Percentiles rank a stretch among this genome's conserved stretches.
These are phyloP conservation scores for Rhinocladiella similis DNA, from an alignment of 2,329 filamentous ascomycete genomes.

Conservation along the genomic window DNA sequence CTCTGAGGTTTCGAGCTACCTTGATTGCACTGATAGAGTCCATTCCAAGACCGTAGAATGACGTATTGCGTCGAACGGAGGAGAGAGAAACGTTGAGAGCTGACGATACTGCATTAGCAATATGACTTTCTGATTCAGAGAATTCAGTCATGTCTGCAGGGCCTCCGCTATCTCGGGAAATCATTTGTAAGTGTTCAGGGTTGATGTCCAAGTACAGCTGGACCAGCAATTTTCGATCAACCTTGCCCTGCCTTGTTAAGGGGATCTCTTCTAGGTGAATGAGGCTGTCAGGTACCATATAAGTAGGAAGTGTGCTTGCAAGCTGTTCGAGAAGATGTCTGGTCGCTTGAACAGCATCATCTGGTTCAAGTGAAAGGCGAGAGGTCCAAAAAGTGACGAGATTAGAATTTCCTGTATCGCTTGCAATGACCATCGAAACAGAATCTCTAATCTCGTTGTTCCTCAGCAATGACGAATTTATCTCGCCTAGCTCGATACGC, in stretches of 20 bases:
- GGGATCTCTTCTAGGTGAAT: slow-evolving; percentile 71
- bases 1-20: slow-evolving; percentile 60
- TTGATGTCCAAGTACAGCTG: slow-evolving; percentile 50
- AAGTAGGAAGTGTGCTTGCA: slow-evolving; percentile 60
- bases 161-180: slow-evolving; percentile 5
- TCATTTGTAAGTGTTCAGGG: slow-evolving; percentile 44
- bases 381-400: slow-evolving; percentile 69
- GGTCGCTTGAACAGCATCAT: neutral
- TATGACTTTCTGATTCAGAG: slow-evolving; percentile 52
- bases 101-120: slow-evolving; percentile 58
- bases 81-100: slow-evolving; percentile 48
- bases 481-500: slow-evolving; percentile 75
- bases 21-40: slow-evolving; percentile 82
- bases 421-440: slow-evolving; percentile 59
- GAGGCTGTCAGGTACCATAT: slow-evolving; percentile 77
- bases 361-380: slow-evolving; percentile 5
- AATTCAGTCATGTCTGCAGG: slow-evolving; percentile 5
- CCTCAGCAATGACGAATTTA: slow-evolving; percentile 63
- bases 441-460: slow-evolving; percentile 59
- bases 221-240: slow-evolving; percentile 61
- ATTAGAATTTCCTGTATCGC: slow-evolving; percentile 44
- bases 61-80: slow-evolving; percentile 63
- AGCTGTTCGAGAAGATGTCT: slow-evolving; percentile 57
- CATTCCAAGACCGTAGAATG: slow-evolving; percentile 75
- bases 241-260: slow-evolving; percentile 72